Base-by-base conservation (phyloP, 2,329 filamentous ascomycete genomes). In the Cordyceps tenuipes region DNA sequence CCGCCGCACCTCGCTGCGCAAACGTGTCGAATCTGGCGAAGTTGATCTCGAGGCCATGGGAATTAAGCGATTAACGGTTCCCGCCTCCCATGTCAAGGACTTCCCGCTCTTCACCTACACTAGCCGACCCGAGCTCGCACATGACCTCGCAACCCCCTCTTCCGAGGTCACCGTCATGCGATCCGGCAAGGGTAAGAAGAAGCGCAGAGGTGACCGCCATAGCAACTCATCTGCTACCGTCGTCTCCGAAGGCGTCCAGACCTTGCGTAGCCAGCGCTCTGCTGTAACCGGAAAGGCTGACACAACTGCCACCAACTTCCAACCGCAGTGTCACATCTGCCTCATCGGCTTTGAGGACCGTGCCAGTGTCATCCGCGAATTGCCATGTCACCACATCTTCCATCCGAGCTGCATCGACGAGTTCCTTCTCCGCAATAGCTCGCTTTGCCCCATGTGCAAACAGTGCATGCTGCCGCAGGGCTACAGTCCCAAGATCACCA, bases 381-480 rank as follows among this genome's bases (percentile, higher is more conserved):
- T 97, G 3, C 85, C 90, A 0, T 99, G 94, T 67, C 86, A 88
- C 0, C 94, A 99, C 70, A 93, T 97, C 60, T 99, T 92, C 72
- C 93, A 99, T 65, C 88, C 90, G 0, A 87, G 89, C 64, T 99
- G 94, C 68, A 92, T 97, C 64, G 92, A 97, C 68, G 82, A 86
- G 23, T 96, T 94, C 67, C 78, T 97, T 13, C 79, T 82, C 48
- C 80, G 85, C 59, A 87, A 88, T 69, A 95, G 89, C 69, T 95
- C 90, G 19, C 79, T 97, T 2, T 99, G 94, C 68, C 93, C 94
- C 0, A 78, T 96, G 66, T 99, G 94, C 78, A 97, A 96, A 71
- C 83, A 87, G 62, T 89, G 83, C 54, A 90, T 92, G 67, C 75
- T 97, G 1, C 91, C 92, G 7, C 67, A 71, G 66, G 76, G 90